Base-by-base conservation (phyloP, 148 eudicot species). In the Polygonum maritimum region DNA sequence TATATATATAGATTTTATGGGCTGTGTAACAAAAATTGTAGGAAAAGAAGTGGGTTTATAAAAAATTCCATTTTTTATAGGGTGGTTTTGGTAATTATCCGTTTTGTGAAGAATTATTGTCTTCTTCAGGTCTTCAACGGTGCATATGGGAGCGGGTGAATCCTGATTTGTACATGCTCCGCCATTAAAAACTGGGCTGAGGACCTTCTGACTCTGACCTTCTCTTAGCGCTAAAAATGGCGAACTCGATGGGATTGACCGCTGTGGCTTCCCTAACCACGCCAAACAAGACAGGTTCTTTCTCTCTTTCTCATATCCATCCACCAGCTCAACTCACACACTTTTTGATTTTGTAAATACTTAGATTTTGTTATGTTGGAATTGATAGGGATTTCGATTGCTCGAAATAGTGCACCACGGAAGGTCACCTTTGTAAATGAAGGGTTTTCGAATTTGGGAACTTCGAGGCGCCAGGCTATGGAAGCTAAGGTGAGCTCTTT, bases 401-500 rank as follows among this genome's bases (percentile, higher is more conserved):
- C 69, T 62, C 31, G 36, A 62, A 62, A 11, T 62, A 11, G 15
- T 11, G 69, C 38, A 62, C 39, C 69, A 26, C 69, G 69, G 36
- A 62, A 35, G 10, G 69, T 26, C 13, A 26, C 69, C 69, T 62
- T 62, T 62, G 13, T 11, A 31, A 31, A 26, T 31, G 69, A 62
- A 31, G 69, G 69, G 38, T 26, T 62, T 26, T 38, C 16, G 2
- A 62, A 62, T 11, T 62, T 26, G 11, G 33, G 75, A 26, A 44
- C 33, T 45, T 10, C 16, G 54, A 72, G 52, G 75, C 36, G 45
- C 38, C 69, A 62, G 31, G 3, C 69, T 4, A 72, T 72, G 15
- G 75, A 41, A 22, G 75, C 10, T 13, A 72, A 72, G 75, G 75
- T 72, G n/a, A 72, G 75, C 44, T 67, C 45, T 65, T 65, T 65